A percentile compares a stretch with the other conserved stretches of the same genome.
Evolutionary conservation across 2,329 filamentous ascomycete species (phyloP).

Genomic region (Colletotrichum chrysophilum): DNA sequence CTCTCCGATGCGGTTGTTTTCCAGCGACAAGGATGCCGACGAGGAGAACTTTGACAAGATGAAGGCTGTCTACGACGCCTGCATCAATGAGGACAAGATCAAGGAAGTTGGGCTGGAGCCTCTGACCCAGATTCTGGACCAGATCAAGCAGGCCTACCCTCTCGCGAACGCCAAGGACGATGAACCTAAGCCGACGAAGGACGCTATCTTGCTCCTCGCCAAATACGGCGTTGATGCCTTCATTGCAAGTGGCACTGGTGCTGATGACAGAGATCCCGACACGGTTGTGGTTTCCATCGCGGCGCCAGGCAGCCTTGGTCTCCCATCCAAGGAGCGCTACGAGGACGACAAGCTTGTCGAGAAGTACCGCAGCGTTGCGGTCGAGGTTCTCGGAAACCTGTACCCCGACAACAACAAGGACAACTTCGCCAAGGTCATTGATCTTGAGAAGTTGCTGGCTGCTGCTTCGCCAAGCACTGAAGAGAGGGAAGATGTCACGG

Average conservation of each 20-base stretch:
- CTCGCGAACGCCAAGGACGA: slow-evolving; percentile 28
- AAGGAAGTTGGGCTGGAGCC: slow-evolving; percentile 60
- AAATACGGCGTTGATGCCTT: slow-evolving; percentile 48
- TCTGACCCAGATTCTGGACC: slow-evolving; percentile 58
- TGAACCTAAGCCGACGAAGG: slow-evolving; percentile 32
- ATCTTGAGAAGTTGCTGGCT: slow-evolving; percentile 67
- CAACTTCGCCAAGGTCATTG: slow-evolving; percentile 49
- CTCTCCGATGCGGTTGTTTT: slow-evolving; percentile 44
- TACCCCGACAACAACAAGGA: slow-evolving; percentile 38
- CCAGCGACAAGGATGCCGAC: slow-evolving; percentile 49
- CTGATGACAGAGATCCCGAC: slow-evolving; percentile 49
- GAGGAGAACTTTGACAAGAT: slow-evolving; percentile 71
- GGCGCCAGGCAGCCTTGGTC: slow-evolving; percentile 58
- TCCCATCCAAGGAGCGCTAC: slow-evolving; percentile 68
- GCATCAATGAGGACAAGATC: slow-evolving; percentile 66
- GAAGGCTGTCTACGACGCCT: slow-evolving; percentile 68
- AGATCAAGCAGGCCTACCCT: slow-evolving; percentile 26
- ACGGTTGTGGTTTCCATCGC: slow-evolving; percentile 39
- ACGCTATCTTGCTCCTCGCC: slow-evolving; percentile 52
- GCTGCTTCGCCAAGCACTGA: slow-evolving; percentile 61
- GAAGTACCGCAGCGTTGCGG: slow-evolving; percentile 47
- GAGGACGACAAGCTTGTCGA: slow-evolving; percentile 56
- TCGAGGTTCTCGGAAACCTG: slow-evolving; percentile 30
- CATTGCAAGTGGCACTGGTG: slow-evolving; percentile 37
- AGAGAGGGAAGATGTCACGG: slow-evolving; percentile 65